Evolutionary conservation across 2,329 filamentous ascomycete species (phyloP).

Genomic region (Verticillium nubilum): DNA sequence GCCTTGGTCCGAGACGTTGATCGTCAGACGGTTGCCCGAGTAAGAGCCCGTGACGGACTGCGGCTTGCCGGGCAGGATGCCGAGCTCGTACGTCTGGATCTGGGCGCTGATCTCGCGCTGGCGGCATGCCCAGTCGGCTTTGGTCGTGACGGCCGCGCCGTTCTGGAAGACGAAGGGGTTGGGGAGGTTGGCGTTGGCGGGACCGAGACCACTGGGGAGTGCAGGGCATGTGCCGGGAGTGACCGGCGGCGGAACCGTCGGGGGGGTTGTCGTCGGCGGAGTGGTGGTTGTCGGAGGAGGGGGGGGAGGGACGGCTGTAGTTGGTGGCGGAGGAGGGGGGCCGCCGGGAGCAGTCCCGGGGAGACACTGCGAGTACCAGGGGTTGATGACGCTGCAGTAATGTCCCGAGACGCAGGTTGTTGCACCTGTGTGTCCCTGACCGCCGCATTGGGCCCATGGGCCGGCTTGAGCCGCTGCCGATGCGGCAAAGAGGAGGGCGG

Average conservation of each 20-base stretch:
- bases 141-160: slow-evolving; percentile 29
- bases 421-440: slow-evolving; percentile 26
- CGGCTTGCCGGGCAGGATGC: slow-evolving; percentile 26
- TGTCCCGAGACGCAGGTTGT: slow-evolving; percentile 37
- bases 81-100: slow-evolving; percentile 32
- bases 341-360: slow-evolving; percentile 8
- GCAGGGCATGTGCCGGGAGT: slow-evolving; percentile 6
- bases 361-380: slow-evolving; percentile 36
- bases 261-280: background rate
- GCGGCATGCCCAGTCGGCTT: slow-evolving; percentile 33
- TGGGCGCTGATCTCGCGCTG: slow-evolving; percentile 30
- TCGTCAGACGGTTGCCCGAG: slow-evolving; percentile 26
- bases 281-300: background rate
- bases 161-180: slow-evolving; percentile 34
- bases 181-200: slow-evolving; percentile 5
- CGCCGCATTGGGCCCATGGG: slow-evolving; percentile 35
- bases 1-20: slow-evolving; percentile 26
- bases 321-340: background rate
- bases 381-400: slow-evolving; percentile 28
- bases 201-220: slow-evolving; percentile 5
- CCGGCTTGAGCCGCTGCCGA: slow-evolving; percentile 8
- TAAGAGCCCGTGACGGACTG: slow-evolving; percentile 24
- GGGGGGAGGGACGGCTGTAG: background rate
- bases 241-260: background rate
- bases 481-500: slow-evolving; percentile 1